Conservation (phyloP, 2,329 filamentous ascomycete genomes). For the Venturia effusa region DNA sequence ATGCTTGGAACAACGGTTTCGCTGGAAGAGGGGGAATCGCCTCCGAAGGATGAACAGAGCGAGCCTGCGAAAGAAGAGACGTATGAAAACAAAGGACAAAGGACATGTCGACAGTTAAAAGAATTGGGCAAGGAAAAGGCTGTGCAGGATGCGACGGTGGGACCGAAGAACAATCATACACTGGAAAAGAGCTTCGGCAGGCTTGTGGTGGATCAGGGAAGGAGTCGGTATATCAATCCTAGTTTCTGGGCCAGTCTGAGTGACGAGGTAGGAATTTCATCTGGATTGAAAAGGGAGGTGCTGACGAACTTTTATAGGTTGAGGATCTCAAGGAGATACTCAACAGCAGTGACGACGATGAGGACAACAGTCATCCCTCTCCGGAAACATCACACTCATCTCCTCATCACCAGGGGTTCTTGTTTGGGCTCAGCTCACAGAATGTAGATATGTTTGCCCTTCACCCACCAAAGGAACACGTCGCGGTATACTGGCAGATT, state of each 20-base stretch:
- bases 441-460: slow-evolving; percentile 54
- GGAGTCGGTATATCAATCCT: slow-evolving; percentile 63
- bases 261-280: slow-evolving; percentile 47
- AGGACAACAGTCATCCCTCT: slow-evolving; percentile 34
- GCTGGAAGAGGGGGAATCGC: slow-evolving; percentile 16
- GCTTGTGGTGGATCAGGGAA: slow-evolving; percentile 60
- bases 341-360: slow-evolving; percentile 52
- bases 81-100: slow-evolving; percentile 9
- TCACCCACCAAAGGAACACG: slow-evolving; percentile 56
- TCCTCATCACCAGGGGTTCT: slow-evolving; percentile 55
- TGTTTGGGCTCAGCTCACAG: slow-evolving; percentile 63
- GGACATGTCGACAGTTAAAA: slow-evolving; percentile 7
- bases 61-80: neutral
- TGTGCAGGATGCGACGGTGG: slow-evolving; percentile 9
- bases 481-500: slow-evolving; percentile 57
- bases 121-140: slow-evolving; percentile 11
- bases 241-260: slow-evolving; percentile 67
- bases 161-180: slow-evolving; percentile 4
- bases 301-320: slow-evolving; percentile 29
- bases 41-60: slow-evolving; percentile 4
- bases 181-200: slow-evolving; percentile 50
- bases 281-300: neutral
- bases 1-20: slow-evolving; percentile 39
- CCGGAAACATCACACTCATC: slow-evolving; percentile 24
- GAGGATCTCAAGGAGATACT: slow-evolving; percentile 54